Percentiles rank a stretch among this genome's conserved stretches.
These are phyloP conservation scores for Annulohypoxylon stygium DNA, from an alignment of 495 filamentous ascomycete genomes.

Conservation along the genomic window DNA sequence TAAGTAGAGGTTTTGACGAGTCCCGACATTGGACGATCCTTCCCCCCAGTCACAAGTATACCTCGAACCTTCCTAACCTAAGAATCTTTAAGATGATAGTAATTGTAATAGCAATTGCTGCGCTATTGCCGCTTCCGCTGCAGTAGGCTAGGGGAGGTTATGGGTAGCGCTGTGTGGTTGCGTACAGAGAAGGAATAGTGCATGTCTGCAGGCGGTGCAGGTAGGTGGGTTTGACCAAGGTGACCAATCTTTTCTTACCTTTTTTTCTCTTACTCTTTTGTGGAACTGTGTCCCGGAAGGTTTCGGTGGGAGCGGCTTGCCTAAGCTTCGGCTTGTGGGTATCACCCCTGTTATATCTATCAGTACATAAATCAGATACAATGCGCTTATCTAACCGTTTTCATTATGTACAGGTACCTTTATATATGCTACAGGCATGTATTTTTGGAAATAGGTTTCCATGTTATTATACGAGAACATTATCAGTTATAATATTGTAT, in stretches of 20 bases:
- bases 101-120: constrained; percentile 32
- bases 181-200: constrained; percentile 40
- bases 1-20: constrained; percentile 37
- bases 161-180: constrained; percentile 28
- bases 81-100: constrained; percentile 25
- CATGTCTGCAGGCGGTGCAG: constrained; percentile 25
- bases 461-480: constrained; percentile 2
- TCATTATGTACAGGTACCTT: too few relatives aligned
- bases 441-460: background rate
- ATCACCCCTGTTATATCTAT: constrained; percentile 6
- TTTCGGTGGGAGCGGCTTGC: constrained; percentile 38
- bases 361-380: constrained; percentile 5
- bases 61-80: constrained; percentile 19
- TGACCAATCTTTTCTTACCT: constrained; percentile 29
- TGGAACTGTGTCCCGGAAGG: constrained; percentile 37
- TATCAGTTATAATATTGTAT: background rate
- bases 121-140: constrained; percentile 45
- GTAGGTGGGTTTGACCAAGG: constrained; percentile 24
- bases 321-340: constrained; percentile 32
- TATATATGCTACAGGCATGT: too few relatives aligned
- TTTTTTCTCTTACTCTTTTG: constrained; percentile 23
- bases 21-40: constrained; percentile 39
- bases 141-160: constrained; percentile 15
- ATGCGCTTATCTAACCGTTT: constrained; percentile 2
- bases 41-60: constrained; percentile 26